Conservation (phyloP, 345 rosid genomes). For the Eucalyptus tenuipes region DNA sequence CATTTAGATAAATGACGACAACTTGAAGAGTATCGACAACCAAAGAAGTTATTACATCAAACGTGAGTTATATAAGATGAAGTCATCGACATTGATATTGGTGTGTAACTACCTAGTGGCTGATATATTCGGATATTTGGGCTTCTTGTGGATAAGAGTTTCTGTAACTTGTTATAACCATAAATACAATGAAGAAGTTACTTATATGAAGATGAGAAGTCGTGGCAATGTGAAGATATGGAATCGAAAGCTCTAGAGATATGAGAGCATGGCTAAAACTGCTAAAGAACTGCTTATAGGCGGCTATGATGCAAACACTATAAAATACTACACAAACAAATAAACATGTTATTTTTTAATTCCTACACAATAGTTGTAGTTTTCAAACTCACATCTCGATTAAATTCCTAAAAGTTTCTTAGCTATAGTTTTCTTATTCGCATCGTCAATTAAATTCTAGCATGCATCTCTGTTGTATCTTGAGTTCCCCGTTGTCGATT, state of each 20-base stretch:
- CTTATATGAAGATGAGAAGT: background rate
- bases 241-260: fast-evolving
- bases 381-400: fast-evolving
- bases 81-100: no score
- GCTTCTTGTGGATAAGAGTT: background rate
- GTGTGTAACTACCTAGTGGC: background rate
- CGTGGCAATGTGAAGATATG: background rate
- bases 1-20: no score
- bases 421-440: background rate
- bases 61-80: no score
- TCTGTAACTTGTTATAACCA: no score
- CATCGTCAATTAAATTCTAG: background rate
- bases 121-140: background rate
- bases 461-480: background rate
- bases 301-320: background rate
- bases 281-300: background rate
- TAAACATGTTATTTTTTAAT: background rate
- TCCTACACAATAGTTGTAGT: no score
- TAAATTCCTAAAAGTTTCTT: no score
- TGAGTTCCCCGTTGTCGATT: background rate
- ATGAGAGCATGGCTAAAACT: background rate
- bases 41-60: no score
- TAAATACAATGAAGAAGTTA: background rate
- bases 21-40: no score
- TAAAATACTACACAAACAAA: background rate